Conservation (phyloP, 768 basidiomycete species). For the Auriscalpium vulgare region DNA sequence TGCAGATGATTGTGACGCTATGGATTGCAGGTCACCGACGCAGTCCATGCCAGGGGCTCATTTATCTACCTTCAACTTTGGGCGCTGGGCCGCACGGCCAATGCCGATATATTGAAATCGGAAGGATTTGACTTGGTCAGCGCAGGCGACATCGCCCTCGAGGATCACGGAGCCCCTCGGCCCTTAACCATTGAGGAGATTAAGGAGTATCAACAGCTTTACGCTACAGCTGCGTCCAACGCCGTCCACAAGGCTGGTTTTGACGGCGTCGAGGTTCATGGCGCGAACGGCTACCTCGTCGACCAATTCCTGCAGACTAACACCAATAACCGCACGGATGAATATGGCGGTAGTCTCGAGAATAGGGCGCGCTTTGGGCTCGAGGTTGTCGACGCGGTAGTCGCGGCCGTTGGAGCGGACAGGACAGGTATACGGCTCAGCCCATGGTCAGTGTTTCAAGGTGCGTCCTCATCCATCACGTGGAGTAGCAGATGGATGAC, state of each 20-base stretch:
- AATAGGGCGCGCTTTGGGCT: slow-evolving; percentile 49
- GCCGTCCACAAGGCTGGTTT: slow-evolving; percentile 37
- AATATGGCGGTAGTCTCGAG: slow-evolving; percentile 62
- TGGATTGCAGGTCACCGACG: slow-evolving; percentile 25
- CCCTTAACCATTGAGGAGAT: slow-evolving; percentile 42
- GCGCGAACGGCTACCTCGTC: slow-evolving; percentile 31
- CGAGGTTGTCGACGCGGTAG: slow-evolving; percentile 46
- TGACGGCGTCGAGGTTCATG: slow-evolving; percentile 51
- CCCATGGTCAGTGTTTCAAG: slow-evolving; percentile 35
- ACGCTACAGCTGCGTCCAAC: slow-evolving; percentile 24
- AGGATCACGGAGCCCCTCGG: slow-evolving; percentile 22
- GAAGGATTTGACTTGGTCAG: slow-evolving; percentile 20
- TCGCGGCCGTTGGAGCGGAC: slow-evolving; percentile 42
- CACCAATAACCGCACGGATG: slow-evolving; percentile 52
- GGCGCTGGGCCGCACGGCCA: slow-evolving; percentile 36
- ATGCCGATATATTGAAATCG: slow-evolving; percentile 10
- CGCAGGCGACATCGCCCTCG: slow-evolving; percentile 19
- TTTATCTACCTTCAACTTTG: slow-evolving; percentile 41
- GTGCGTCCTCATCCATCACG: slow-evolving; percentile 5
- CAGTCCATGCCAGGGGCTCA: slow-evolving; percentile 35
- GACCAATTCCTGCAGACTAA: slow-evolving; percentile 58
- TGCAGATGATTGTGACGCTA: background rate
- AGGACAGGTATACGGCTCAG: slow-evolving; percentile 49
- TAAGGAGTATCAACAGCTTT: slow-evolving; percentile 40
- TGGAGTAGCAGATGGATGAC: background rate